These are phyloP conservation scores for Acrocalymma vagum DNA, from an alignment of 2,329 filamentous ascomycete species.

Conservation along the genomic window DNA sequence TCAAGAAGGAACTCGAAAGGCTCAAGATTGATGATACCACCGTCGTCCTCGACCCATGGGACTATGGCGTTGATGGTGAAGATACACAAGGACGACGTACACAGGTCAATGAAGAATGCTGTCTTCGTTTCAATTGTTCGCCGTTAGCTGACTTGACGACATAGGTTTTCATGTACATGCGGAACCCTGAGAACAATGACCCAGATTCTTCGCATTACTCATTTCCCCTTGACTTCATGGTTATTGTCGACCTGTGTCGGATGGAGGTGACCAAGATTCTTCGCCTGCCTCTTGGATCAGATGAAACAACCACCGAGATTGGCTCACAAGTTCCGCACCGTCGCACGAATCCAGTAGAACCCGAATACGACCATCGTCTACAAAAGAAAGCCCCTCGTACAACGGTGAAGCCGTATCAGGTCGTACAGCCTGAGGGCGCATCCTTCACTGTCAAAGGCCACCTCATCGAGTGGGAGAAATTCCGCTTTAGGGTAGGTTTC, in stretches of 20 bases:
- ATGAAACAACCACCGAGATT: conserved; percentile 48
- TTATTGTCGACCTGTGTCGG: no score
- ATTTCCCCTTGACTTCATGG: conserved; percentile 64
- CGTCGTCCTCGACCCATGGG: conserved; percentile 64
- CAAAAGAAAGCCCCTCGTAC: conserved; percentile 15
- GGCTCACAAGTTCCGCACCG: conserved; percentile 53
- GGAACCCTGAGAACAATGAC: conserved; percentile 41
- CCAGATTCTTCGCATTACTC: conserved; percentile 65
- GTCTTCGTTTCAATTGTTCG: no score
- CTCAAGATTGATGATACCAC: conserved; percentile 46
- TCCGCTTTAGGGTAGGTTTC: conserved; percentile 54
- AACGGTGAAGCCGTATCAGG: conserved; percentile 27
- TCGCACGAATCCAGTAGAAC: conserved; percentile 29
- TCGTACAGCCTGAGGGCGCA: conserved; percentile 33
- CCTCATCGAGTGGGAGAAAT: conserved; percentile 53
- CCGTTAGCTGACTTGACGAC: no score
- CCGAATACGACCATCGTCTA: conserved; percentile 20
- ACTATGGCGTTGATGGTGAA: conserved; percentile 64
- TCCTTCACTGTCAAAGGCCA: conserved; percentile 30
- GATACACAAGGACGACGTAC: conserved; percentile 58
- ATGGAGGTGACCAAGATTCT: conserved; percentile 61
- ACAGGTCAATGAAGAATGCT: conserved; percentile 37
- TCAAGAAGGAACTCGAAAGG: conserved; percentile 54
- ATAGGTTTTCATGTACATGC: no score
- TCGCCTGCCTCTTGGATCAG: conserved; percentile 54